Evolutionary conservation across 2,329 filamentous ascomycete species (phyloP).

Genomic region (Lachnellula suecica): DNA sequence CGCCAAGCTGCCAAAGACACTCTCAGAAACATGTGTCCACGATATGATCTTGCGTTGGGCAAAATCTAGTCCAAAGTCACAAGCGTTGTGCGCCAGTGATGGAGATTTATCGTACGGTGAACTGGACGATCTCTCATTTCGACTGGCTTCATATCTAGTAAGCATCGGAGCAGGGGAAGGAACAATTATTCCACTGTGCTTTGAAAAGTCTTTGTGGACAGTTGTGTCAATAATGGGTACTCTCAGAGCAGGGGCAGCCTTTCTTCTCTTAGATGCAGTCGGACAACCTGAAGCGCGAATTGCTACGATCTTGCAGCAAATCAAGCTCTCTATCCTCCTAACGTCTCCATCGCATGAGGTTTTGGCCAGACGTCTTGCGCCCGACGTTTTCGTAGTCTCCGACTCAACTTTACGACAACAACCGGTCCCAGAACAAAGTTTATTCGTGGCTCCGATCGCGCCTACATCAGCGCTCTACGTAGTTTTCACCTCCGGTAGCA

Average conservation of each 20-base stretch:
- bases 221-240: conserved; percentile 25
- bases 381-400: neutral
- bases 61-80: too few species aligned
- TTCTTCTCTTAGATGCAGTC: conserved; percentile 29
- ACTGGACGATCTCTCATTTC: conserved; percentile 21
- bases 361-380: neutral
- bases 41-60: too few species aligned
- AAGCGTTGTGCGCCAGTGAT: too few species aligned
- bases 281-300: conserved; percentile 12
- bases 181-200: conserved; percentile 25
- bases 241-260: conserved; percentile 25
- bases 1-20: too few species aligned
- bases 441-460: neutral
- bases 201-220: conserved; percentile 27
- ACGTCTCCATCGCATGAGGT: conserved; percentile 6
- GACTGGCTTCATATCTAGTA: conserved; percentile 18
- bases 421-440: neutral
- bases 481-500: conserved; percentile 36
- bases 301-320: neutral
- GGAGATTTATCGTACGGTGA: conserved; percentile 25
- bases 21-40: too few species aligned
- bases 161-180: conserved; percentile 17
- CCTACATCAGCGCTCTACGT: neutral
- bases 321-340: neutral
- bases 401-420: neutral